phyloP scores from a whole-genome alignment of 2,329 filamentous ascomycete genomes.

The Fusarium ambrosium region DNA sequence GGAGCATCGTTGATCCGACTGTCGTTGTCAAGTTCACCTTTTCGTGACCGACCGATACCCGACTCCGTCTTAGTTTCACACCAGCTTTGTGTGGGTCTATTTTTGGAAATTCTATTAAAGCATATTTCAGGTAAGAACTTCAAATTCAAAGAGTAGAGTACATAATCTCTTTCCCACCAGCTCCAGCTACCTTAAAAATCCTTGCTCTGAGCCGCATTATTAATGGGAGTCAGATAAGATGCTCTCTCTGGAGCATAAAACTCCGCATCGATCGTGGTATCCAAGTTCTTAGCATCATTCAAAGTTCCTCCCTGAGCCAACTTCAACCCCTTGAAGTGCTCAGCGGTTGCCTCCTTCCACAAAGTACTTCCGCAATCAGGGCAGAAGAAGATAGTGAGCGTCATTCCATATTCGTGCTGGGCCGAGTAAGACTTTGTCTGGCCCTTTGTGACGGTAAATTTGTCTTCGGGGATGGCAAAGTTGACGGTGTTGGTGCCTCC shows the following conservation, averaged over 20 bases:
- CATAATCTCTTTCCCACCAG: no score
- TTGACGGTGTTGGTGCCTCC: conserved; percentile 38
- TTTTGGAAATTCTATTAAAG: not conserved
- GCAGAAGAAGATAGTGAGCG: conserved; percentile 70
- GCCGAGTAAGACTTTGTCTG: conserved; percentile 64
- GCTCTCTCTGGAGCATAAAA: not conserved
- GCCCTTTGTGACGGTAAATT: conserved; percentile 61
- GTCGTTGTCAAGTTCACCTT: not conserved
- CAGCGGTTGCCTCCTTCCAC: conserved; percentile 18
- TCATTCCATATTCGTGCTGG: conserved; percentile 65
- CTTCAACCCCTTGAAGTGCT: conserved; percentile 12
- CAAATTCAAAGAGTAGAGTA: not conserved
- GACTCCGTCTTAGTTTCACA: not conserved
- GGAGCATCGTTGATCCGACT: not conserved
- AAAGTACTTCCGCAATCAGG: conserved; percentile 67
- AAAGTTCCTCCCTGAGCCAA: conserved; percentile 19
- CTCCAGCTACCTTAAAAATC: not conserved
- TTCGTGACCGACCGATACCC: not conserved
- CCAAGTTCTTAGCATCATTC: conserved; percentile 4
- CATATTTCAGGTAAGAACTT: not conserved
- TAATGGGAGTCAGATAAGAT: not conserved
- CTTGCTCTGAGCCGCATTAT: not conserved
- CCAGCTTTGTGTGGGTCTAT: not conserved
- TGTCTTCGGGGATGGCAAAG: conserved; percentile 56
- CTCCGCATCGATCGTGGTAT: conserved; percentile 9